Evolutionary conservation across 768 basidiomycete species (phyloP), one percentile per base, ranked within the genome.

Genomic region (Lentinula lateritia): DNA sequence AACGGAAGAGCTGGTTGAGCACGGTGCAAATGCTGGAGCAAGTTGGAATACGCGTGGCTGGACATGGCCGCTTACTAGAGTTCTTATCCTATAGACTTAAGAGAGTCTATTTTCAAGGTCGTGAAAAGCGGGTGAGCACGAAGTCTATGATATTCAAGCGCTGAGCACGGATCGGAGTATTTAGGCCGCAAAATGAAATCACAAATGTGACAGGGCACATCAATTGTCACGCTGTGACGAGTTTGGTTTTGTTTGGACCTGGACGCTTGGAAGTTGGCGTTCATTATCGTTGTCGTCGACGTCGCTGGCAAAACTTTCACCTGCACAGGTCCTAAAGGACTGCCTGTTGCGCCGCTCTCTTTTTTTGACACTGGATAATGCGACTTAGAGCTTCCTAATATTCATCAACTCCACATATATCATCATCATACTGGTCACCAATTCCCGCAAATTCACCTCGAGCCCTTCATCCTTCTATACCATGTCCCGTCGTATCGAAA

Each of bases 401-500:
- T 28, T 42, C 43, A 62, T 64, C 61, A 58, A 64, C 52, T 53
- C 53, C 45, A 58, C 57, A 46, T 60, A 52, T 46, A 61, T 67
- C 68, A 62, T 67, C 68, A 62, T 68, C 57, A 58, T 58, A 35
- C 65, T 46, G 54, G 55, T 68, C 46, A 52, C 63, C 64, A 61
- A 64, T 39, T 39, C 38, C 28, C 28, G 28, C 28, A 28, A 28
- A 28, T 28, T 62, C 67, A 64, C 56, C 64, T 61, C 67, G 64
- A 61, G 57, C 70, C 57, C 61, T 66, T 61, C 66, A 61, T 62
- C 63, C 57, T 50, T 53, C 65, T 68, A 52, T 70, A 48, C 66
- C 67, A 84, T 84, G 80, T 53, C 73, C 48, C 63, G 72, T 50
- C 67, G 72, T 15, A 69, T 68, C 20, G 62, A 72, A 66, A 68